Conservation (phyloP, 805 yeast genomes). For the Wickerhamiella sergipiensis region DNA sequence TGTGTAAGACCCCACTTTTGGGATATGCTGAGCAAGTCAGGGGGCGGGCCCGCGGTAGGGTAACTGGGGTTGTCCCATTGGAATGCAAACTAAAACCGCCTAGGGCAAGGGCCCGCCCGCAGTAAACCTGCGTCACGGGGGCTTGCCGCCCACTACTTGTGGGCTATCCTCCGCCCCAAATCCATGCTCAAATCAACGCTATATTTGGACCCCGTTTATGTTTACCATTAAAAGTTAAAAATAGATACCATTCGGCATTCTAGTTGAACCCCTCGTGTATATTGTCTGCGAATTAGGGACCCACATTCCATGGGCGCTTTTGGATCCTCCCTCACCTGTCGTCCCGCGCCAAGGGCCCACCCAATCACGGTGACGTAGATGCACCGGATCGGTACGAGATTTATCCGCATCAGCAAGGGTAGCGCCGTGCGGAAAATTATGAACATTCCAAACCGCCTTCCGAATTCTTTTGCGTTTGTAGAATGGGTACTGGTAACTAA, state of each 20-base stretch:
- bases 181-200: not conserved
- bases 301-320: too few species aligned
- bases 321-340: not conserved
- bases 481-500: too few species aligned
- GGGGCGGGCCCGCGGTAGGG: not conserved
- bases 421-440: not conserved
- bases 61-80: not conserved
- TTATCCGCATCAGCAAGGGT: not conserved
- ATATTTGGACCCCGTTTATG: not conserved
- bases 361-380: not conserved
- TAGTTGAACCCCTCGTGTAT: too few species aligned
- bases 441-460: too few species aligned
- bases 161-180: too few species aligned
- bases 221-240: not conserved
- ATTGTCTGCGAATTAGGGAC: too few species aligned
- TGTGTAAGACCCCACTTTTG: constrained; percentile 2
- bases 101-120: not conserved
- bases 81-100: not conserved
- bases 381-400: not conserved
- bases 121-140: too few species aligned
- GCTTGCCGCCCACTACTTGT: too few species aligned
- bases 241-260: too few species aligned
- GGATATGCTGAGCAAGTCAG: not conserved
- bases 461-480: too few species aligned
- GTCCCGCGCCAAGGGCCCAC: not conserved